Evolutionary conservation across 2,329 filamentous ascomycete genomes (phyloP).

Genomic region (Didymella pinodella): DNA sequence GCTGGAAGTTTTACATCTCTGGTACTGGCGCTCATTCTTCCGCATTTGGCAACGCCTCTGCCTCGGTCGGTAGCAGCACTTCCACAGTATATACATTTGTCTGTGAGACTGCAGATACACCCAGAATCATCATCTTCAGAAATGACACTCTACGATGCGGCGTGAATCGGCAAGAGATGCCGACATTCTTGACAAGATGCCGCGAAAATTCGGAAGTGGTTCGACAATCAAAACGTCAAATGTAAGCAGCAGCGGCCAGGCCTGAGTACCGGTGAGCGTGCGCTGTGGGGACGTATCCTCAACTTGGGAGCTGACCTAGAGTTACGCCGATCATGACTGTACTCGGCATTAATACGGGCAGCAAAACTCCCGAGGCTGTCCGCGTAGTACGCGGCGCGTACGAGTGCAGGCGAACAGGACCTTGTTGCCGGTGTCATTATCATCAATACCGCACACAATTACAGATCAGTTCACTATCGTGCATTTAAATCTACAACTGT

Average conservation of each 20-base stretch:
- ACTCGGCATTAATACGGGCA: conserved; percentile 2
- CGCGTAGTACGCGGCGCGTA: not conserved
- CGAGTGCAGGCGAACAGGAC: conserved; percentile 9
- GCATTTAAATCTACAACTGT: not conserved
- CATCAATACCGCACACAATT: not conserved
- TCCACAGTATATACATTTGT: not conserved
- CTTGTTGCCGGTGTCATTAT: conserved; percentile 1
- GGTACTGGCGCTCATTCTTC: conserved; percentile 17
- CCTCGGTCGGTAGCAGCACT: conserved; percentile 7
- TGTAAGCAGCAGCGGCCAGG: conserved; percentile 19
- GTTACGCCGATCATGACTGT: conserved; percentile 16
- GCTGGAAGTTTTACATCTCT: not conserved
- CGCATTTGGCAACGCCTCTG: conserved; percentile 15
- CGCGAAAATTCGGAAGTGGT: conserved; percentile 16
- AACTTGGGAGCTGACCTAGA: conserved; percentile 11
- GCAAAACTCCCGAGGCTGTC: conserved; percentile 5
- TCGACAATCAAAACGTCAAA: conserved; percentile 12
- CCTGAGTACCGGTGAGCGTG: conserved; percentile 13
- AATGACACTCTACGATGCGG: not conserved
- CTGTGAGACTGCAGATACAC: not conserved
- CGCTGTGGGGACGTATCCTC: conserved; percentile 17
- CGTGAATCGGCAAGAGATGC: conserved; percentile 20
- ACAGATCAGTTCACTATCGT: not conserved
- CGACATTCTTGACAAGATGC: conserved; percentile 14
- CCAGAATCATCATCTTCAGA: not conserved